Evolutionary conservation across 345 rosid genomes (phyloP), one percentile per base, ranked within the genome.

Genomic region (Brassica incana): DNA sequence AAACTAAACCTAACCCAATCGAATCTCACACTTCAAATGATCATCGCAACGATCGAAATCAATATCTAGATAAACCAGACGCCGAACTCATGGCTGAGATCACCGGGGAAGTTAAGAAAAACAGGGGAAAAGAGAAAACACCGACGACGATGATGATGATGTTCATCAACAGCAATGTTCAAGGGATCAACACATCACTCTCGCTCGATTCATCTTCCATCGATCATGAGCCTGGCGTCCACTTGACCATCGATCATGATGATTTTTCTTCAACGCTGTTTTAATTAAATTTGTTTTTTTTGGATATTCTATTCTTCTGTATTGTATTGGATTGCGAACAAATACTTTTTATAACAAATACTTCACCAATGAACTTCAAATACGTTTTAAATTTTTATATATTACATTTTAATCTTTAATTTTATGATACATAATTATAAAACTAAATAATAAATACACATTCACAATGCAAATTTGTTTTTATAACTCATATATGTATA

Each of bases 211-310:
- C 80, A 52, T 71, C 68, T 38, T 70, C 83, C 27, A 58, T 65
- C 25, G 80, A 80, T 65, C 80, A 80, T 65, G 69, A 76, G 4
- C 83, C 80, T 32, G 83, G 83, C 12, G 80, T 80, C 25, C 83
- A 80, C 65, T 71, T 80, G 35, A 75, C 68, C 0, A 76, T 71
- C 33, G 45, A 71, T 33, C 65, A 38, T 35, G 61, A 27, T 69
- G 61, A 50, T 36, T 23, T 48, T 62, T 79, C 70, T 79, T 50
- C 64, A 9, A 5, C 5, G 1, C 15, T 38, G 11, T 38, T 36
- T 71, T 20, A 29, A 29, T 29, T 29, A 29, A 29, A 29, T 4
- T 29, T 29, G 2, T 29, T 29, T 29, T 29, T 29, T 29, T 29
- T 29, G 32, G 32, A 29, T 29, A 29, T 29, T 3, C 32, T 29